Percentiles rank a stretch among this genome's conserved stretches.
These are phyloP conservation scores for Jaltomata sinuosa DNA, from an alignment of 257 asterid genomes.

Conservation along the genomic window DNA sequence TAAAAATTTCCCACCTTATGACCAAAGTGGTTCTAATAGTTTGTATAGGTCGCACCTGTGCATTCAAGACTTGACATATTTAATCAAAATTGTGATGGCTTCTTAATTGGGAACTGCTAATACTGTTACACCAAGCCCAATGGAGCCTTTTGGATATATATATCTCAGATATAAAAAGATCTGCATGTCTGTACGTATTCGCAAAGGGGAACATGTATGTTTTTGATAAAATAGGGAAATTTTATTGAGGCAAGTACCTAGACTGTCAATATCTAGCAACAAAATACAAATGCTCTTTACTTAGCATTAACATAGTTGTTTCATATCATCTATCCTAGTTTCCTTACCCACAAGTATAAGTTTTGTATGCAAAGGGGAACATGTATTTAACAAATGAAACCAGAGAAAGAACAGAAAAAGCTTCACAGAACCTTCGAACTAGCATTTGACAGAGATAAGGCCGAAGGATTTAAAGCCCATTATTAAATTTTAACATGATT, in stretches of 20 bases:
- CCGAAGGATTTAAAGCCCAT: neutral
- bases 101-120: neutral
- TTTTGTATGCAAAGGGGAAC: neutral
- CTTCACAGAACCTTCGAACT: neutral
- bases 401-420: neutral
- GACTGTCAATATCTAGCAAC: neutral
- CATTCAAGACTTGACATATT: neutral
- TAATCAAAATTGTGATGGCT: neutral
- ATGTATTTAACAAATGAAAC: neutral
- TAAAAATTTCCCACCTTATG: neutral
- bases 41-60: neutral
- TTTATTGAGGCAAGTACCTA: neutral
- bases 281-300: neutral
- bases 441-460: neutral
- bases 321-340: neutral
- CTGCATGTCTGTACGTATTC: neutral
- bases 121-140: neutral
- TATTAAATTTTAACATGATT: neutral
- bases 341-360: neutral
- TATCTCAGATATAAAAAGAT: neutral
- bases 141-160: neutral
- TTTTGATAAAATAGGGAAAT: neutral
- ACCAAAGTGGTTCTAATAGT: neutral
- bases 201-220: neutral
- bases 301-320: neutral